Evolutionary conservation across 495 filamentous ascomycete genomes (phyloP), one percentile per base, ranked within the genome.

Genomic region (Glonium stellatum): DNA sequence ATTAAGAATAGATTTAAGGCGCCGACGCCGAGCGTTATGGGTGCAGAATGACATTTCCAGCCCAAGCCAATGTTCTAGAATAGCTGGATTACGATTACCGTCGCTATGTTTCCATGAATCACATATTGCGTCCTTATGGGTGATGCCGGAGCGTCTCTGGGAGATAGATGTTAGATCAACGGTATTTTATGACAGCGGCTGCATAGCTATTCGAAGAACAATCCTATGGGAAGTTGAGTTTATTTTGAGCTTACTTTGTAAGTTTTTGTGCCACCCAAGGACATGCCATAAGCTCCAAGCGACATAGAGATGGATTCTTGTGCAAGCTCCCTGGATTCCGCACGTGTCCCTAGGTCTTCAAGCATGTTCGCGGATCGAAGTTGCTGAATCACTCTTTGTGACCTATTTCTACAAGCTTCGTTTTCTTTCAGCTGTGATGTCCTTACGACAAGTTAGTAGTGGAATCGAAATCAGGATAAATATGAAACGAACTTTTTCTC

Each of bases 351-450:
- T 4, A 61, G 41, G 11, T 61, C 53, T 18, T 61, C 52, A 12
- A 61, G 52, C 53, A 36, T 39, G 18, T 61, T 55, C 13, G 53
- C 44, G 5, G 31, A 36, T 5, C 39, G 59, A 25, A 61, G 52
- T 18, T 56, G 52, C 18, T 56, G 47, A 21, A 50, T 21, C 13
- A 23, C 18, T 21, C 22, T 12, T 21, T 50, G 47, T 21, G 34
- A 46, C 11, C 39, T 18, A 22, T 41, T 54, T 10, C 19, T 39
- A 21, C 49, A 60, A 9, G 51, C 23, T n/a, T 19, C 27, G 18
- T 59, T 59, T 19, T 51, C 57, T 49, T 59, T 59, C 39, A 59
- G n/a, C 27, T 59, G 57, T 11, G 57, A 59, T 34, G 57, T 59
- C 19, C 41, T 46, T 46, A 21, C 3, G 15, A 15, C 4, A 46